A percentile compares a stretch with the other conserved stretches of the same genome.
Evolutionary conservation across 805 yeast species (phyloP).

Genomic region (Kuraishia borneana): DNA sequence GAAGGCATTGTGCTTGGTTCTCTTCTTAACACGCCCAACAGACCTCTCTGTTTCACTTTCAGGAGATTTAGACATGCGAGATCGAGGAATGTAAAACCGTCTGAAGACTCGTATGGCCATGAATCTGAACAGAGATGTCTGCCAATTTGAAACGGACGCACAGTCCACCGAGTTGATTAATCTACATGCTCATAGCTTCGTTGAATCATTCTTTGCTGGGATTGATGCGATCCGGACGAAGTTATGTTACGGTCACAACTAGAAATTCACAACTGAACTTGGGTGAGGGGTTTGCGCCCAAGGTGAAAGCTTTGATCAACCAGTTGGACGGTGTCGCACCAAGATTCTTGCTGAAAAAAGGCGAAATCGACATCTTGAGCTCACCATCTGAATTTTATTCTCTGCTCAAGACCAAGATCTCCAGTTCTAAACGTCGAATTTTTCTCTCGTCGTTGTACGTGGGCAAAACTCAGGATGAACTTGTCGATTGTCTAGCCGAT

Average conservation of each 20-base stretch:
- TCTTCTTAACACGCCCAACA: not conserved
- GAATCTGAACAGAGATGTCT: too few species aligned
- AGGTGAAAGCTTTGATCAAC: conserved; percentile 16
- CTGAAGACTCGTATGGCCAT: too few species aligned
- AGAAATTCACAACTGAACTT: not conserved
- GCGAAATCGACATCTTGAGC: conserved; percentile 48
- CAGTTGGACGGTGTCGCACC: conserved; percentile 60
- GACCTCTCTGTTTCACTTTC: too few species aligned
- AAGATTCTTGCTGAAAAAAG: conserved; percentile 44
- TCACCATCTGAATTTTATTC: conserved; percentile 68
- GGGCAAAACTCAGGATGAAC: conserved; percentile 73
- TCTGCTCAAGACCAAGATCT: conserved; percentile 50
- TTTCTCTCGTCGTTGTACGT: conserved; percentile 81
- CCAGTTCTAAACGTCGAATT: conserved; percentile 48
- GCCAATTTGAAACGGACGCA: too few species aligned
- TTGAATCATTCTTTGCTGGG: too few species aligned
- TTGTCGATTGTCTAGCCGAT: conserved; percentile 46
- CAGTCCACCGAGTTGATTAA: too few species aligned
- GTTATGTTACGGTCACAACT: not conserved
- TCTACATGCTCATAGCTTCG: too few species aligned
- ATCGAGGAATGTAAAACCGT: too few species aligned
- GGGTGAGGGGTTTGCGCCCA: conserved; percentile 13
- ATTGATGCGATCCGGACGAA: not conserved
- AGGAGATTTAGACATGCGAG: too few species aligned
- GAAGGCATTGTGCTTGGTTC: not conserved